Conservation (phyloP, 2,329 filamentous ascomycete genomes). For the Epichloe gansuensis region DNA sequence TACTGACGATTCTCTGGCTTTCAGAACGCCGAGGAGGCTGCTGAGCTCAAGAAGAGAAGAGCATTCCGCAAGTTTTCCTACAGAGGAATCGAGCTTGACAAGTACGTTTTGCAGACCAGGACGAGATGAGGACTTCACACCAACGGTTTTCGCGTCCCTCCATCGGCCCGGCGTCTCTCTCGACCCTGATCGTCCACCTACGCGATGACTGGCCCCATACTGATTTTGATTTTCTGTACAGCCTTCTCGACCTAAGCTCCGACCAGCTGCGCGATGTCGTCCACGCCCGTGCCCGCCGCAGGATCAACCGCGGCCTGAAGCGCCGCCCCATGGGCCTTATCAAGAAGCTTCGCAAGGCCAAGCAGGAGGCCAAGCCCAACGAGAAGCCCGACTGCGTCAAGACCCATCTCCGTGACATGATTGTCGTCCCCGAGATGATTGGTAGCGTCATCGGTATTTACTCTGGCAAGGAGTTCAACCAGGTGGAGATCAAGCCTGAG, state of each 20-base stretch:
- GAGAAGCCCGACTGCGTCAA: conserved; percentile 99
- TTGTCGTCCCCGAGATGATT: conserved; percentile 99
- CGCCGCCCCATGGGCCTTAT: conserved; percentile 99
- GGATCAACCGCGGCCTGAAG: conserved; percentile 99
- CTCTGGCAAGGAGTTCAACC: conserved; percentile 99
- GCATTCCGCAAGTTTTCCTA: conserved; percentile 99
- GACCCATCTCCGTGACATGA: conserved; percentile 99
- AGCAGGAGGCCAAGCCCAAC: conserved; percentile 98
- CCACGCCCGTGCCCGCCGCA: conserved; percentile 93
- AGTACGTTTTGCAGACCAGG: conserved; percentile 51
- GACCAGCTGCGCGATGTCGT: conserved; percentile 99
- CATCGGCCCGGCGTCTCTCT: not conserved
- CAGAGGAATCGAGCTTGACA: conserved; percentile 98
- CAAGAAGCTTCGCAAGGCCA: conserved; percentile 99
- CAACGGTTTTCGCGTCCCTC: not conserved
- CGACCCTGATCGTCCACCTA: not conserved
- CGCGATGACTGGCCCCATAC: conserved; percentile 1
- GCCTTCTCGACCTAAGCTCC: conserved; percentile 96
- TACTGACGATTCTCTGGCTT: conserved; percentile 17
- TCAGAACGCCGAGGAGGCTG: conserved; percentile 94
- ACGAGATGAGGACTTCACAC: not conserved
- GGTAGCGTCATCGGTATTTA: conserved; percentile 97
- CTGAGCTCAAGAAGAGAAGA: conserved; percentile 99
- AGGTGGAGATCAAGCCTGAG: conserved; percentile 99
- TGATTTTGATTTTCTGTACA: conserved; percentile 29